Base-by-base conservation (phyloP, 2,329 filamentous ascomycete species). In the Thermochaetoides dissita region DNA sequence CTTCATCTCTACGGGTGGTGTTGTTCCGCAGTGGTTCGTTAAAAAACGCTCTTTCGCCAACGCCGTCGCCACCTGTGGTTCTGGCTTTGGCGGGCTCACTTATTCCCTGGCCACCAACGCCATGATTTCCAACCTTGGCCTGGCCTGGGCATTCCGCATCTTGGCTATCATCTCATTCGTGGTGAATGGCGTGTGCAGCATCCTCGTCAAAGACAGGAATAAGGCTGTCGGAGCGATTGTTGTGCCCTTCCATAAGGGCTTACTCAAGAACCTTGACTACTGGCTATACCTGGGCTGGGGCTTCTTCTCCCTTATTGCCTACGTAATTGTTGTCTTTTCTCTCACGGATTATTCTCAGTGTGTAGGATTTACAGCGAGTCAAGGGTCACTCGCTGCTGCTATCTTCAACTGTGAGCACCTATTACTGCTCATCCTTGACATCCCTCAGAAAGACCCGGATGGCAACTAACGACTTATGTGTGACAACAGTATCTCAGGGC, bases 251-350 rank as follows among this genome's bases (percentile, higher is more conserved):
- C 76, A 84, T 53, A 63, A 69, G 34, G 59, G 58, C 4, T 65
- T 88, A 1, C 74, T 88, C 56, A 71, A 64, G 48, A 66, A 71
- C 4, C 53, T 64, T 0, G 74, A 84, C 53, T 86, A 81, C 49
- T 56, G 78, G 28, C 62, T 86, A 2, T 65, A 84, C 9, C 58
- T 84, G 33, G 66, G 61, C 2, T 91, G 79, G 65, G 79, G 79
- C 7, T 76, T 78, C 59, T 77, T 88, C 48, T 78, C 72, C 46
- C 75, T 88, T 62, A 62, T 89, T 10, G 81, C 72, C 6, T 89
- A 89, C 52, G 69, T 84, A 28, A 79, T 85, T 5, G 67, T 87
- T n/a, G 69, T 87, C 36, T 89, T 87, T 59, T 81, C 76, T 8
- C 63, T 88, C 37, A 77, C 83, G 10, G 83, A 80, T 56, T 89